Percentiles rank a stretch among this genome's conserved stretches.
phyloP scores from a whole-genome alignment of 2,329 filamentous ascomycete genomes.

The Neoscytalidium dimidiatum region DNA sequence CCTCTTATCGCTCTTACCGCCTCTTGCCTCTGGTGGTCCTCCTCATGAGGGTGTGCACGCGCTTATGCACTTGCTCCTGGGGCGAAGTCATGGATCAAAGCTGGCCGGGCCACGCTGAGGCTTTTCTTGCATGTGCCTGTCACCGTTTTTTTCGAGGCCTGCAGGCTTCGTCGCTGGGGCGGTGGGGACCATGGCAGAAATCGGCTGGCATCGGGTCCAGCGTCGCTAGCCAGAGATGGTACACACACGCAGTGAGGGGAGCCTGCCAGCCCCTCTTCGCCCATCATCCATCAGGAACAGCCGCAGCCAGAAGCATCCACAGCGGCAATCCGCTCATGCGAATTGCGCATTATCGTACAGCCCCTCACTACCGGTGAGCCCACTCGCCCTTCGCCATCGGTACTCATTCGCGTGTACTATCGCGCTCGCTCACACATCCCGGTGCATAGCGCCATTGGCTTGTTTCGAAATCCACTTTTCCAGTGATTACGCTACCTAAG shows the following conservation, averaged over 20 bases:
- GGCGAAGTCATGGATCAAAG: neutral
- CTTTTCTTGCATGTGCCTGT: conserved; percentile 15
- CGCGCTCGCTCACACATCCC: neutral
- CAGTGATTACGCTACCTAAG: conserved; percentile 29
- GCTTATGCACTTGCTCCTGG: conserved; percentile 8
- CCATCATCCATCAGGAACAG: conserved; percentile 6
- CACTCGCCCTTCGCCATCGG: neutral
- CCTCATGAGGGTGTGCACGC: conserved; percentile 9
- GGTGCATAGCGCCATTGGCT: conserved; percentile 12
- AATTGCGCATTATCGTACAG: neutral
- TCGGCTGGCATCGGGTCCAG: neutral
- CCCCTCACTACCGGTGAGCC: conserved; percentile 14
- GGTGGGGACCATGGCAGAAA: conserved; percentile 13
- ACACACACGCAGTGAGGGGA: neutral
- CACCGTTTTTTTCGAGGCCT: conserved; percentile 8
- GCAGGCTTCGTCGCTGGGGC: neutral
- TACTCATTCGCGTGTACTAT: neutral
- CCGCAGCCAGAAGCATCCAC: conserved; percentile 6
- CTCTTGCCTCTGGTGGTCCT: conserved; percentile 4
- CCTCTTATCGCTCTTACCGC: conserved; percentile 13
- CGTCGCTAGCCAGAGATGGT: neutral
- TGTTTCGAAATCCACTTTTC: conserved; percentile 31
- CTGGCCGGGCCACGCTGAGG: conserved; percentile 12
- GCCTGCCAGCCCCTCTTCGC: neutral
- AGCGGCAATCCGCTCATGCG: neutral